Percentiles rank a stretch among this genome's conserved stretches.
phyloP scores from a whole-genome alignment of 2,329 filamentous ascomycete genomes.

The Fusarium kyushuense region DNA sequence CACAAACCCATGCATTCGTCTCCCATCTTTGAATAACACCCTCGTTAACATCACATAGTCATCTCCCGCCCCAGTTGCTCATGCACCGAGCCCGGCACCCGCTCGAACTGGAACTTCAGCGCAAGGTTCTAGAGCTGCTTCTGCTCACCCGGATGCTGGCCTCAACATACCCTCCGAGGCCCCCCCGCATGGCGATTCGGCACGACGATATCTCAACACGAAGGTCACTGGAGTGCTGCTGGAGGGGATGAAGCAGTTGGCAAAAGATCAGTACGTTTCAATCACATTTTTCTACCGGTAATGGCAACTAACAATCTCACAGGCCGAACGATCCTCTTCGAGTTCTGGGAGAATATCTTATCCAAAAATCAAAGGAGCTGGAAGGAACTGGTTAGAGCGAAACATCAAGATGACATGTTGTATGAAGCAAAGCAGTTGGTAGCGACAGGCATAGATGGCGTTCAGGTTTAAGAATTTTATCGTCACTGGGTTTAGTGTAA shows the following conservation, averaged over 20 bases:
- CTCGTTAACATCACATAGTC: slow-evolving; percentile 46
- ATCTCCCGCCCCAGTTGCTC: slow-evolving; percentile 54
- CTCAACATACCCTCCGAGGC: slow-evolving; percentile 70
- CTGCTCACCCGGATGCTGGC: slow-evolving; percentile 66
- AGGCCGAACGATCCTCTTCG: slow-evolving; percentile 76
- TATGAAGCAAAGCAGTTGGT: slow-evolving; percentile 13
- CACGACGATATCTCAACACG: slow-evolving; percentile 77
- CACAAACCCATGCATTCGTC: slow-evolving; percentile 5
- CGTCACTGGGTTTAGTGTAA: slow-evolving; percentile 45
- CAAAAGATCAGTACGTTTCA: slow-evolving; percentile 75
- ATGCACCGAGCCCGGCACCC: slow-evolving; percentile 58
- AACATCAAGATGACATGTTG: slow-evolving; percentile 7
- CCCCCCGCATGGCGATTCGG: slow-evolving; percentile 74
- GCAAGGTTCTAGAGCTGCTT: slow-evolving; percentile 66
- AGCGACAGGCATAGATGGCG: slow-evolving; percentile 40
- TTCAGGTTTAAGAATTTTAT: slow-evolving; percentile 42
- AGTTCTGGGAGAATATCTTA: slow-evolving; percentile 76
- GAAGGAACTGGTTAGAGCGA: slow-evolving; percentile 56
- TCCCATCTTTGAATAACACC: neutral
- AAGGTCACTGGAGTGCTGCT: slow-evolving; percentile 76
- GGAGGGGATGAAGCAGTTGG: slow-evolving; percentile 80
- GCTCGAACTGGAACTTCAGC: slow-evolving; percentile 64
- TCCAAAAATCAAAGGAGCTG: slow-evolving; percentile 75
- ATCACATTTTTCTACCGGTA: neutral
- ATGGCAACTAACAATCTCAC: slow-evolving; percentile 22